Evolutionary conservation across 495 filamentous ascomycete genomes (phyloP), one percentile per base, ranked within the genome.

Genomic region (Tetracladium marchalianum): DNA sequence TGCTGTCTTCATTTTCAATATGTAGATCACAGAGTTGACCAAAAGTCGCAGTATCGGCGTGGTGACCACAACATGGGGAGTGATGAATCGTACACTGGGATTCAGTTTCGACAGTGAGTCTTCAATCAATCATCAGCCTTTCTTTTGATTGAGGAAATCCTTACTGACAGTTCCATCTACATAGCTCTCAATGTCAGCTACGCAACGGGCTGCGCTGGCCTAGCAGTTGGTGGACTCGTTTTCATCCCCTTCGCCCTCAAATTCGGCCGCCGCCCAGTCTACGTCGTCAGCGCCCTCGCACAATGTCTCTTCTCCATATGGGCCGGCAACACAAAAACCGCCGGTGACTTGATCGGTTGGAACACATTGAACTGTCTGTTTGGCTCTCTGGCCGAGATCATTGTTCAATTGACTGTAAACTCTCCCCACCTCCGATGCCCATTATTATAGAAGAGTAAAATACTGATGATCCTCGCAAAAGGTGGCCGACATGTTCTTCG

Each of bases 401-500:
- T 72, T 4, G 63, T 71, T 13, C 69, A 71, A 47, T 64, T 75
- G 44, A 71, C 67, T 3, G 22, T 27, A 27, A n/a, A n/a, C n/a
- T 27, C 3, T 27, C 22, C 22, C 7, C 22, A 27, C 3, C 7
- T 27, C 22, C 22, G 7, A 27, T 27, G 7, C 22, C 7, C 7
- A 27, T 7, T 27, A 3, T 3, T 7, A 27, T 27, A 27, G 3
- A 27, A 27, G n/a, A 27, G 3, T 27, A 7, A 27, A 27, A 27
- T 27, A 7, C 22, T 27, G 22, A 27, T 7, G 22, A 27, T 3
- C 3, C 3, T 7, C 22, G n/a, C n/a, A n/a, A n/a, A 27, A 27
- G 0, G 57, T 72, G 11, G 62, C 66, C 0, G 69, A 73, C 43
- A 34, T 75, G 33, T 75, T 67, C 49, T 74, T 74, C 43, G 66